phyloP scores from a whole-genome alignment of 805 yeast species.

The Brettanomyces custersianus region DNA sequence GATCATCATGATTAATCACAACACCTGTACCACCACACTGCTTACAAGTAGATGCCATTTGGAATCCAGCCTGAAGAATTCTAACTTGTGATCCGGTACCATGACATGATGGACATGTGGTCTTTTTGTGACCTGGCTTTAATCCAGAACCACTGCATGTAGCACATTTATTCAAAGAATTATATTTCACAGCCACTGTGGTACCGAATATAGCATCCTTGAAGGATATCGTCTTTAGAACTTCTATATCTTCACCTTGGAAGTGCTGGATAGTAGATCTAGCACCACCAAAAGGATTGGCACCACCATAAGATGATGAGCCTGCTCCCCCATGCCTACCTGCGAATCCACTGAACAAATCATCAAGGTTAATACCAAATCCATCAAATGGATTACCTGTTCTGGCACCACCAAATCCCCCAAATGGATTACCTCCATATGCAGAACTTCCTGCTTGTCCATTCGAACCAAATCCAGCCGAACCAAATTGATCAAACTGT shows the following conservation, averaged over 20 bases:
- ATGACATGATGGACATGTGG: slow-evolving; percentile 79
- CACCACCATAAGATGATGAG: too few relatives aligned
- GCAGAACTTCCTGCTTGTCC: slow-evolving; percentile 28
- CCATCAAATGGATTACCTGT: slow-evolving; percentile 30
- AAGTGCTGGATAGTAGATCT: slow-evolving; percentile 56
- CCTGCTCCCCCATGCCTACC: slow-evolving; percentile 12
- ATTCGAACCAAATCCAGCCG: slow-evolving; percentile 68
- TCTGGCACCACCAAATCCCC: slow-evolving; percentile 25
- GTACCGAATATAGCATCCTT: slow-evolving; percentile 85
- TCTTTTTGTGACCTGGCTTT: slow-evolving; percentile 62
- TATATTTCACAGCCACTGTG: slow-evolving; percentile 55
- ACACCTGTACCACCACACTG: slow-evolving; percentile 89
- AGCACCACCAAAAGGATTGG: slow-evolving; percentile 24
- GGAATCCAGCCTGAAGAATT: slow-evolving; percentile 84
- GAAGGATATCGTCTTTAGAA: slow-evolving; percentile 62
- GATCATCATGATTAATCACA: slow-evolving; percentile 52
- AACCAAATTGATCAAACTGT: slow-evolving; percentile 88
- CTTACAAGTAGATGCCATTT: slow-evolving; percentile 89
- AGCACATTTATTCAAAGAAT: slow-evolving; percentile 65
- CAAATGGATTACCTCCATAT: slow-evolving; percentile 44
- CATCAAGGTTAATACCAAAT: slow-evolving; percentile 39
- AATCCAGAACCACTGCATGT: slow-evolving; percentile 84
- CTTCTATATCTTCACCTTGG: slow-evolving; percentile 84
- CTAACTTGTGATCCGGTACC: slow-evolving; percentile 92
- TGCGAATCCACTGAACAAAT: slow-evolving; percentile 36